These are phyloP conservation scores for Dioscorea zingiberensis DNA, from an alignment of 106 monocot species.

Conservation along the genomic window DNA sequence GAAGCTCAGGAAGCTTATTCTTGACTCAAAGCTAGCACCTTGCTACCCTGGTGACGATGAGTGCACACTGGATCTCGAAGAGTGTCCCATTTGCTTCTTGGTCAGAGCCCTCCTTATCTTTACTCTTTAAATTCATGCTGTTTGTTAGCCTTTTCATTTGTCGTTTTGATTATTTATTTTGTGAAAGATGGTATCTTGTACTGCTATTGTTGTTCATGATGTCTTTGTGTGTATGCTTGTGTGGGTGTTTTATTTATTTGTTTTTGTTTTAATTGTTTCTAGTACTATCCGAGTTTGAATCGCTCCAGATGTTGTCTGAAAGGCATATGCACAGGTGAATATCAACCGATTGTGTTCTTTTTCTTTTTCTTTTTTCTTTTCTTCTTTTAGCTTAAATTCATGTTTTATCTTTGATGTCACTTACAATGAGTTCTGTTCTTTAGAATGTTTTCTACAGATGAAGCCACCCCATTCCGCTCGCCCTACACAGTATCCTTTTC, in stretches of 20 bases:
- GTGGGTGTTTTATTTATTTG: neutral
- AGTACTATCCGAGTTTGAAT: slow-evolving; percentile 95
- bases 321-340: slow-evolving; percentile 88
- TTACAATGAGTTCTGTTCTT: slow-evolving; percentile 1
- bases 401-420: neutral
- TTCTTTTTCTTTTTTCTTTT: neutral
- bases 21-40: slow-evolving; percentile 77
- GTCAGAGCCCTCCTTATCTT: slow-evolving; percentile 15
- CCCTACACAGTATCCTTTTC: slow-evolving; percentile 83
- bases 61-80: slow-evolving; percentile 51
- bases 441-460: slow-evolving; percentile 98
- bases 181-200: neutral
- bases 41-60: slow-evolving; percentile 78
- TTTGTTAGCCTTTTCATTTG: neutral
- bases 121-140: neutral
- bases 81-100: slow-evolving; percentile 93
- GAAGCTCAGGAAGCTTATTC: slow-evolving; percentile 77
- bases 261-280: slow-evolving; percentile 1
- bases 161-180: neutral
- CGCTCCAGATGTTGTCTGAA: slow-evolving; percentile 94
- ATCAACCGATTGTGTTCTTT: neutral
- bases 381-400: neutral
- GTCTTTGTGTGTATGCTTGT: too few relatives aligned
- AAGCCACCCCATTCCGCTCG: slow-evolving; percentile 67
- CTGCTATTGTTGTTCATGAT: too few relatives aligned